Percentiles rank a stretch among this genome's conserved stretches.
Evolutionary conservation across 106 monocot genomes (phyloP).

Genomic region (Dioscorea dumetorum): DNA sequence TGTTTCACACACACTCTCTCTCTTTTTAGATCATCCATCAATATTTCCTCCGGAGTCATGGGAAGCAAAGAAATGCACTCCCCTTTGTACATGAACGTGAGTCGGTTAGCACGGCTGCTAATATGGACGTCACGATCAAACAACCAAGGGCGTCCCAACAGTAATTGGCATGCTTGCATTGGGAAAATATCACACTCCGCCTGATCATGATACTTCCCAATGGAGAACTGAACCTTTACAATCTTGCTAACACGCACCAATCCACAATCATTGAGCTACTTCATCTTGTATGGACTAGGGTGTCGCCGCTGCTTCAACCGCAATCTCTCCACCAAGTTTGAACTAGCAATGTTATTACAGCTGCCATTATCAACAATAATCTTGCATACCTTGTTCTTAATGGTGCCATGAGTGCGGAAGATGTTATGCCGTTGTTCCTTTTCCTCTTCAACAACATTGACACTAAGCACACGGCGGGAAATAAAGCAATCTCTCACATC

Average conservation of each 20-base stretch:
- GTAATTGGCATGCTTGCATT: background rate
- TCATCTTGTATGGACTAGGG: background rate
- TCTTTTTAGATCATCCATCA: background rate
- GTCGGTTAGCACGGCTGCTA: background rate
- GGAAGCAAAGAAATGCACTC: background rate
- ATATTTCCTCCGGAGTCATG: background rate
- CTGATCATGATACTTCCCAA: constrained; percentile 1
- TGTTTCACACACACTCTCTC: background rate
- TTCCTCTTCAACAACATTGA: no score
- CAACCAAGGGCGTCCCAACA: no score
- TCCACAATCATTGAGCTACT: background rate
- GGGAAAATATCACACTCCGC: constrained; percentile 1
- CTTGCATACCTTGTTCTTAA: no score
- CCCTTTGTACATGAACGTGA: background rate
- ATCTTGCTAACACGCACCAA: background rate
- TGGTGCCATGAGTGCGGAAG: no score
- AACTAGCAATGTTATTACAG: background rate
- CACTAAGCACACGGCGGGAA: no score
- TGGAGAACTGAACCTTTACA: background rate
- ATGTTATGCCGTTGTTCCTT: no score
- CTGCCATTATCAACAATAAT: background rate
- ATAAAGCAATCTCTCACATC: no score
- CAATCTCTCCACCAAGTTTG: background rate
- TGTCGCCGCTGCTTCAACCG: background rate
- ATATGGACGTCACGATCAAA: background rate